Base-by-base conservation (phyloP, 352 stramenopile genomes). In the Phytophthora hybrid region DNA sequence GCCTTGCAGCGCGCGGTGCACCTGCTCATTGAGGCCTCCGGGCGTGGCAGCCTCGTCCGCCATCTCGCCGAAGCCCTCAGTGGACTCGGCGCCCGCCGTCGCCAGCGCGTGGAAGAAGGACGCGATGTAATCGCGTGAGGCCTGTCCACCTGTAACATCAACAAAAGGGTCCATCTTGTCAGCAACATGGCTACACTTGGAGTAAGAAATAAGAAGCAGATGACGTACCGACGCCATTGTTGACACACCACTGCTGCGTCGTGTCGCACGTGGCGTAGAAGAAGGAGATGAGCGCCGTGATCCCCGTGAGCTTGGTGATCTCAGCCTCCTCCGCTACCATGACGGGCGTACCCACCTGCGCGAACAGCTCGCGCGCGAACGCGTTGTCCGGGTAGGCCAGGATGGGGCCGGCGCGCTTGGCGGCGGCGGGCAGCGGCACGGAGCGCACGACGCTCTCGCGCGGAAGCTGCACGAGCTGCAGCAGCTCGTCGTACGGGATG, bases 211-310 rank as follows among this genome's bases (percentile, higher is more conserved):
- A 51, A 21, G 16, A 23, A 23, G 16, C 23, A 26, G 23, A 26
- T 26, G 3, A 90, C 84, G 37, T 81, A 94, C 87, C 87, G 49
- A 96, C 90, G 56, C 90, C 90, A 71, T 96, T 96, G 73, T 79
- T 91, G 62, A 93, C 84, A 73, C 88, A 95, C 90, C 90, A 96
- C 76, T 93, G 84, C 61, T 96, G 90, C 19, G 87, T 86, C 57
- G 78, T 93, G 55, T 87, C 85, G 60, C 90, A 96, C 19, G 88
- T 96, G 19, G 90, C 88, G 78, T 96, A 96, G 62, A 94, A 96
- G 80, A 86, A 96, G 41, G 82, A 90, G 71, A 96, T 96, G 29
- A 96, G 82, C 29, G 90, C 85, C 44, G 90, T 96, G 74, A 96
- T 93, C 46, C 89, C 84, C 32, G 89, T 95, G 37, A 96, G 73